A percentile compares a stretch with the other conserved stretches of the same genome.
Conservation (phyloP, 371 early-diverging fungal genomes). For the Smittium mucronatum region DNA sequence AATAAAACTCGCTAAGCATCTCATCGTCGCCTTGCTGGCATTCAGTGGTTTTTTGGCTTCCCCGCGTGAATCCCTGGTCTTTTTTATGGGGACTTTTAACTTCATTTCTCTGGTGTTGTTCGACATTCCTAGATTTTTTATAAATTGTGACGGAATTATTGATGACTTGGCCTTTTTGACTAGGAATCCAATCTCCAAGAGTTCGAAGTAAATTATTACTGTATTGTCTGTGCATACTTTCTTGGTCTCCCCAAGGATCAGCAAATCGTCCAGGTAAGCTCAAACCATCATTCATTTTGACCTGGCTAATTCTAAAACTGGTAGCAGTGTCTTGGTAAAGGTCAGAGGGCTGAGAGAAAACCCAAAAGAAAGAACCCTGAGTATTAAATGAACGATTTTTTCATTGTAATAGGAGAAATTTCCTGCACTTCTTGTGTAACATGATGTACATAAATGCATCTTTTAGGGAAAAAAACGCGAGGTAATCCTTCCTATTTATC, state of each 20-base stretch:
- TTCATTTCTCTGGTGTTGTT: conserved; percentile 21
- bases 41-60: neutral
- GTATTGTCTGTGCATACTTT: conserved; percentile 6
- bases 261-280: conserved; percentile 32
- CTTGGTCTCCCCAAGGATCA: conserved; percentile 15
- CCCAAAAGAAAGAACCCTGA: too few relatives aligned
- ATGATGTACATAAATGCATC: too few relatives aligned
- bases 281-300: conserved; percentile 22
- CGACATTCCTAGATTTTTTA: conserved; percentile 27
- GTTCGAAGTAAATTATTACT: conserved; percentile 19
- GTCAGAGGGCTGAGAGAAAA: too few relatives aligned
- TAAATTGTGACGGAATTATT: conserved; percentile 27
- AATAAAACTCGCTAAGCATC: conserved; percentile 13
- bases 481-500: too few relatives aligned
- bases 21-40: neutral
- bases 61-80: neutral
- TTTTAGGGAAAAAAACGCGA: too few relatives aligned
- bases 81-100: neutral
- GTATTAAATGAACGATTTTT: too few relatives aligned
- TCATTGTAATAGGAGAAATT: too few relatives aligned
- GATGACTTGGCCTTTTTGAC: conserved; percentile 23
- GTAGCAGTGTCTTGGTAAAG: conserved; percentile 34
- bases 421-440: too few relatives aligned
- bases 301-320: conserved; percentile 25
- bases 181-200: conserved; percentile 22